Conservation (phyloP, 2,329 filamentous ascomycete genomes). For the Davidsoniella neocaledoniae region DNA sequence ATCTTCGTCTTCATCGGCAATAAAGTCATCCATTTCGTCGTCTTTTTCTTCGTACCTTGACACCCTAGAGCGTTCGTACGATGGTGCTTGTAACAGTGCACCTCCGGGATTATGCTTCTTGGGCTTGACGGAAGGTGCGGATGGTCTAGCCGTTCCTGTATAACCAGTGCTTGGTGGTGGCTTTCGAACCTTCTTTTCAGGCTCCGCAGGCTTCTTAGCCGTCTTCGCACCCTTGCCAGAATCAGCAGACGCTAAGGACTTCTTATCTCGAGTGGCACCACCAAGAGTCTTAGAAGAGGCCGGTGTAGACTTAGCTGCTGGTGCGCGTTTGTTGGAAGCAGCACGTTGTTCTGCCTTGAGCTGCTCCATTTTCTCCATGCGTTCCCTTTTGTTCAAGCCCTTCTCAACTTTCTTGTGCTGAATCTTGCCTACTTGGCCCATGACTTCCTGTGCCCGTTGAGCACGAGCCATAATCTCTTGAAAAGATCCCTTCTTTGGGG, state of each 20-base stretch:
- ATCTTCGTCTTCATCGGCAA: constrained; percentile 45
- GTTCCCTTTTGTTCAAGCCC: constrained; percentile 35
- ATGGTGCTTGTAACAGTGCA: constrained; percentile 22
- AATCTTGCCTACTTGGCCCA: constrained; percentile 51
- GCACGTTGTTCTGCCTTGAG: constrained; percentile 5
- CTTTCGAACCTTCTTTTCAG: constrained; percentile 44
- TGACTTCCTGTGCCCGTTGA: constrained; percentile 44
- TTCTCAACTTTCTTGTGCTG: constrained; percentile 60
- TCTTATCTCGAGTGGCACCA: background rate
- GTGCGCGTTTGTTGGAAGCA: background rate
- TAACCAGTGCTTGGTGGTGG: constrained; percentile 49
- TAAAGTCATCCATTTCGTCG: constrained; percentile 42
- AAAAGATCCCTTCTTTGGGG: constrained; percentile 57
- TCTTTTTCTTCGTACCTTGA: constrained; percentile 42
- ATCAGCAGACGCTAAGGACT: background rate
- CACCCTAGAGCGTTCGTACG: constrained; percentile 18
- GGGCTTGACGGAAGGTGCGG: constrained; percentile 23
- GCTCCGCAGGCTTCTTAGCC: constrained; percentile 17
- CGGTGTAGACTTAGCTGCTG: background rate
- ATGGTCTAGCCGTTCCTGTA: constrained; percentile 46
- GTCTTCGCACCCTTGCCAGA: background rate
- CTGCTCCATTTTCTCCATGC: constrained; percentile 24
- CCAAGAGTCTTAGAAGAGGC: background rate
- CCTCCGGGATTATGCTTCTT: constrained; percentile 23
- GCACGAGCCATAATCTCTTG: constrained; percentile 59